These are phyloP conservation scores for Coemansia sp. DNA, from an alignment of 192 early-diverging fungal species.

Conservation along the genomic window DNA sequence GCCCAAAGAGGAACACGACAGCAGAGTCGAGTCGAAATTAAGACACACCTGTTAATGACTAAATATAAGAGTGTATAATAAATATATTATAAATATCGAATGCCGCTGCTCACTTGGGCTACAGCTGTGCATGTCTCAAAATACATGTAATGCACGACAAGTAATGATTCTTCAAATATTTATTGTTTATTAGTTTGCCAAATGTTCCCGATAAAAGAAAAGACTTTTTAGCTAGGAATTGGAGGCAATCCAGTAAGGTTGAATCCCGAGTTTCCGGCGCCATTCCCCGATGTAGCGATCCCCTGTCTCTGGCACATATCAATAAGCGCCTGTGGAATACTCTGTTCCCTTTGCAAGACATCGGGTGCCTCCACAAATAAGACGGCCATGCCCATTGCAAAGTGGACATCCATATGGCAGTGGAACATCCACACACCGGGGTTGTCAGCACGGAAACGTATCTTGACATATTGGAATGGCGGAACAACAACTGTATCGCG, in stretches of 20 bases:
- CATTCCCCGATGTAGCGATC: conserved; percentile 67
- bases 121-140: too few relatives aligned
- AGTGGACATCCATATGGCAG: conserved; percentile 64
- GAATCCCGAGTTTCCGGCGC: conserved; percentile 66
- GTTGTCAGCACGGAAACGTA: conserved; percentile 77
- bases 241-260: conserved; percentile 55
- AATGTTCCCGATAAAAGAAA: too few relatives aligned
- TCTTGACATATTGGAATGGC: conserved; percentile 58
- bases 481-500: conserved; percentile 69
- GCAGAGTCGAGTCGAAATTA: too few relatives aligned
- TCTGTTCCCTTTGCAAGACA: conserved; percentile 52
- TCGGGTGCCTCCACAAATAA: conserved; percentile 72
- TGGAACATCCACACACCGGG: conserved; percentile 85
- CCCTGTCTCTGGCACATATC: conserved; percentile 64
- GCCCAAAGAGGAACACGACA: too few relatives aligned
- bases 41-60: too few relatives aligned
- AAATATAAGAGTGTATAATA: too few relatives aligned
- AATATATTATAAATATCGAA: too few relatives aligned
- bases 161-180: too few relatives aligned
- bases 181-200: too few relatives aligned
- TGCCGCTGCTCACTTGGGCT: too few relatives aligned
- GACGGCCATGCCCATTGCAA: conserved; percentile 71
- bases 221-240: too few relatives aligned
- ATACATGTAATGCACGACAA: too few relatives aligned
- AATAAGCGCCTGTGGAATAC: conserved; percentile 53